Conservation (phyloP, 2,329 filamentous ascomycete species). For the Neopestalotiopsis clavispora region DNA sequence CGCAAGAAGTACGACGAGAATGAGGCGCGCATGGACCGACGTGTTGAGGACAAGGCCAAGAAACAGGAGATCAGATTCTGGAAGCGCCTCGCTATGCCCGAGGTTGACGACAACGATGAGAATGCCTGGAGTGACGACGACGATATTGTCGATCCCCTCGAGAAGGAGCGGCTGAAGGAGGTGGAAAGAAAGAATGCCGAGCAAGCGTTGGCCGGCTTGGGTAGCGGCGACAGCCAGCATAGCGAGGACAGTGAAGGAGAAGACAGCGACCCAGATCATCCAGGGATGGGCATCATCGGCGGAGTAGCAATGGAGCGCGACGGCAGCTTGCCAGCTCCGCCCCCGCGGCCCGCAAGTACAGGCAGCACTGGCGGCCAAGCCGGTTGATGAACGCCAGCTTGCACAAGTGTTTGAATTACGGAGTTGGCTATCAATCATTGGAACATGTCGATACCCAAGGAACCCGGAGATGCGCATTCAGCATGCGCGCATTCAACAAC, state of each 20-base stretch:
- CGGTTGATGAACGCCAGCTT: constrained; percentile 18
- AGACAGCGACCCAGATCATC: constrained; percentile 26
- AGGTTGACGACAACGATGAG: constrained; percentile 62
- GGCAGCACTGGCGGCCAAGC: constrained; percentile 42
- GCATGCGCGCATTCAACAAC: not conserved
- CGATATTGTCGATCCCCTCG: constrained; percentile 64
- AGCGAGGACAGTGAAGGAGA: constrained; percentile 40
- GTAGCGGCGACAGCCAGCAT: constrained; percentile 36
- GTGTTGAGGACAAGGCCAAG: constrained; percentile 55
- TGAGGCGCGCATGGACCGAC: constrained; percentile 55
- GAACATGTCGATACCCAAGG: not conserved
- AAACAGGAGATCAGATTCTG: constrained; percentile 68
- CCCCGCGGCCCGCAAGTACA: constrained; percentile 45
- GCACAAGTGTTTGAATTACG: not conserved
- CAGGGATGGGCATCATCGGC: constrained; percentile 38
- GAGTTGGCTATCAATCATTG: not conserved
- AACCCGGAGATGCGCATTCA: not conserved
- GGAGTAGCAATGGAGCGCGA: constrained; percentile 49
- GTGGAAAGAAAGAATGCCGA: constrained; percentile 51
- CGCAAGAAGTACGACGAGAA: constrained; percentile 62
- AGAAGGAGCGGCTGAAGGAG: constrained; percentile 61
- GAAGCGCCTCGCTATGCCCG: constrained; percentile 70
- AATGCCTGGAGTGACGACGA: constrained; percentile 68
- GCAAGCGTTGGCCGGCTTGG: constrained; percentile 40
- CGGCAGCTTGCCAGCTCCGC: constrained; percentile 37